Evolutionary conservation across 768 basidiomycete genomes (phyloP).

Genomic region (Termitomyces sp.): DNA sequence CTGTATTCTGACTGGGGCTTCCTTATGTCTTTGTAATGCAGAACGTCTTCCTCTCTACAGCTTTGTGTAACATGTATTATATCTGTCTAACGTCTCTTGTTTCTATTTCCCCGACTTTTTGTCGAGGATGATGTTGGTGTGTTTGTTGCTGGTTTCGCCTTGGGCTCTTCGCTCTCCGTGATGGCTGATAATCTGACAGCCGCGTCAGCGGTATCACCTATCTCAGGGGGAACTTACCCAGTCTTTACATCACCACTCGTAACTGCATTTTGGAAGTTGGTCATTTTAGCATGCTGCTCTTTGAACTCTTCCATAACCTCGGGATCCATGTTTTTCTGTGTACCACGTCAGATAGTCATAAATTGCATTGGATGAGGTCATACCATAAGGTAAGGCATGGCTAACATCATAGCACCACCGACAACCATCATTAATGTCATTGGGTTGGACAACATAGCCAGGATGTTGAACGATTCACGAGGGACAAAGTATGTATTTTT

Average conservation of each 20-base stretch:
- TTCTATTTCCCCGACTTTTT: slow-evolving; percentile 26
- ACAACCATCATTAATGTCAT: slow-evolving; percentile 79
- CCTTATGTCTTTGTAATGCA: background rate
- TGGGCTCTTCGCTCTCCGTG: slow-evolving; percentile 19
- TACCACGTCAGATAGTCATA: slow-evolving; percentile 7
- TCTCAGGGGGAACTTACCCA: slow-evolving; percentile 31
- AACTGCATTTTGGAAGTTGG: slow-evolving; percentile 49
- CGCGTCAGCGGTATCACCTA: background rate
- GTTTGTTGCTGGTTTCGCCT: background rate
- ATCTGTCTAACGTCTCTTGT: slow-evolving; percentile 25
- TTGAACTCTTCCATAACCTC: slow-evolving; percentile 61
- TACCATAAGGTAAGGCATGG: slow-evolving; percentile 77
- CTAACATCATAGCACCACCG: slow-evolving; percentile 61
- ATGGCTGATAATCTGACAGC: slow-evolving; percentile 36
- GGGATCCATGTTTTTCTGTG: slow-evolving; percentile 72
- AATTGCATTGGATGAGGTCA: background rate
- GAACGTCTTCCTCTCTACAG: background rate
- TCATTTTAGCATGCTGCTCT: slow-evolving; percentile 51
- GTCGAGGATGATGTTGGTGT: background rate
- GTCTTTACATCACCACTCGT: slow-evolving; percentile 53
- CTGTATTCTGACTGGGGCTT: slow-evolving; percentile 1
- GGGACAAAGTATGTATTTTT: slow-evolving; percentile 63
- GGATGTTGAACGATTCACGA: slow-evolving; percentile 64
- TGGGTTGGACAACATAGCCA: slow-evolving; percentile 75
- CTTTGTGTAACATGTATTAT: background rate